Base-by-base conservation (phyloP, 2,329 filamentous ascomycete species). In the Cladosporium oxysporum region DNA sequence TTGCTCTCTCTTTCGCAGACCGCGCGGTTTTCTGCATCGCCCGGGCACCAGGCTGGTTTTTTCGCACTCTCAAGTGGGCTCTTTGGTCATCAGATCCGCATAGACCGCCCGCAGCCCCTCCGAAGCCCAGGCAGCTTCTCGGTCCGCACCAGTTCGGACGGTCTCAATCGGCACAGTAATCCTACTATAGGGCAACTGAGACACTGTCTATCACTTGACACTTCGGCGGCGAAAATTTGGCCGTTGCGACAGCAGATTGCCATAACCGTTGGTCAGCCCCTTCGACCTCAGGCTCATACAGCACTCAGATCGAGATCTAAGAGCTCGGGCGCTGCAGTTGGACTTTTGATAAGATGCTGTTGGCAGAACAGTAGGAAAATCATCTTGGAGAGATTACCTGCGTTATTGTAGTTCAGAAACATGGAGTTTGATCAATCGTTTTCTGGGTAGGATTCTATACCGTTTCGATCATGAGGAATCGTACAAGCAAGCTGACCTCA, bases 381-480 rank as follows among this genome's bases (percentile, higher is more conserved):
- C 61, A 63, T 57, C 35, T 63, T 55, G 61, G 61, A 63, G 61
- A 63, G 35, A 63, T 63, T 63, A 57, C 61, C 47, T 57, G 61
- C 61, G 61, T 63, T 57, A 18, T 63, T 63, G 61, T 63, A 57
- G 50, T 44, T 41, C 8, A 47, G 44, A 53, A 60, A 65, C 49
- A 72, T 72, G 71, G 70, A 71, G 44, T 71, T 72, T 62, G 71
- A 72, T 58, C 70, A 70, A 58, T 47, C 63, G 49, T 72, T 68
- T 60, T 66, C 67, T 41, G 68, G 70, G 71, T 72, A 72, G 49
- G 64, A 28, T 26, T 28, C 26, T 29, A 37, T 35, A 58, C 55
- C 55, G 55, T 41, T 53, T 31, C 21, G 31, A 58, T 23, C 55
- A 12, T 63, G 55, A 60, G 55, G 63, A 67, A 47, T 35, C 21